phyloP scores from a whole-genome alignment of 352 stramenopile species.

The Phytopythium sindhum region DNA sequence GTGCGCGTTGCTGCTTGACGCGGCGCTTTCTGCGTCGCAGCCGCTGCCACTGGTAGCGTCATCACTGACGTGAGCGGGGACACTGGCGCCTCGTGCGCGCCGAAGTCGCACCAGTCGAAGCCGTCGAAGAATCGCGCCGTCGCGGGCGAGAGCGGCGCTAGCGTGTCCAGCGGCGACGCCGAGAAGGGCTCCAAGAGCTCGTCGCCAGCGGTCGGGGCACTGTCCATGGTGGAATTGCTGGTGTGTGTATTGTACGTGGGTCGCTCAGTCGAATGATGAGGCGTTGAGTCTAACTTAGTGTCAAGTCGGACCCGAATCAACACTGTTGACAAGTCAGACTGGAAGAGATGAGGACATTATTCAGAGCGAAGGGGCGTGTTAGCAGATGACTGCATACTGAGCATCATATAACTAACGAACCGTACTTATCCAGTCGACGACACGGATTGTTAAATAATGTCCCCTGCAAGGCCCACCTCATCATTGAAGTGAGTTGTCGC shows the following conservation, averaged over 20 bases:
- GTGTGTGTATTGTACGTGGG: too few species aligned
- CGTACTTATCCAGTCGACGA: too few species aligned
- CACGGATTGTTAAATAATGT: neutral
- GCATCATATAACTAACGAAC: neutral
- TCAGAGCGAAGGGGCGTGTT: neutral
- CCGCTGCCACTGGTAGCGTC: neutral
- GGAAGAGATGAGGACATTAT: neutral
- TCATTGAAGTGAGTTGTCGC: too few species aligned
- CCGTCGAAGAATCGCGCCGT: neutral
- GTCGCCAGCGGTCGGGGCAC: neutral
- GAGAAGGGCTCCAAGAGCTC: neutral
- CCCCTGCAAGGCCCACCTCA: too few species aligned
- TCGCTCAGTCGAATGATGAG: neutral
- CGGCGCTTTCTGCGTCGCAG: neutral
- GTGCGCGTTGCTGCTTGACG: neutral
- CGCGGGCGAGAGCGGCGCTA: neutral
- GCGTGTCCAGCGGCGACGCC: slow-evolving; percentile 1
- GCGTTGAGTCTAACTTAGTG: too few species aligned
- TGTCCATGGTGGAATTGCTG: neutral
- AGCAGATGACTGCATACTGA: neutral
- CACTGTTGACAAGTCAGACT: neutral
- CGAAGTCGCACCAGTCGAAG: neutral
- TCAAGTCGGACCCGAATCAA: too few species aligned
- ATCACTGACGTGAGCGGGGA: neutral
- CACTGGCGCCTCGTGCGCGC: too few species aligned